These are phyloP conservation scores for Arthrobotrys sphaeroides DNA, from an alignment of 2,329 filamentous ascomycete genomes.

Conservation along the genomic window DNA sequence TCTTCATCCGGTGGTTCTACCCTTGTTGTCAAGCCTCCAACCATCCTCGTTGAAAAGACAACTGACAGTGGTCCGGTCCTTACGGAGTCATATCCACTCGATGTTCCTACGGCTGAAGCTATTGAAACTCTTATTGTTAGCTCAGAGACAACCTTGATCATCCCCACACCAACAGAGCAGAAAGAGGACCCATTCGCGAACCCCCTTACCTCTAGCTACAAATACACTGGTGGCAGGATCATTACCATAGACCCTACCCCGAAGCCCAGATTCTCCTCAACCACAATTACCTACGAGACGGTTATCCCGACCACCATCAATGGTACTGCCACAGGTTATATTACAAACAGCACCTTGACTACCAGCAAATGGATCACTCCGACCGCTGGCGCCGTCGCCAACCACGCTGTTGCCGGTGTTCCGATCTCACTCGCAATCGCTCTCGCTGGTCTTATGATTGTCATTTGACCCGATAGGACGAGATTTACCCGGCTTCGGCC, in stretches of 20 bases:
- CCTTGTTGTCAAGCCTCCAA: not conserved
- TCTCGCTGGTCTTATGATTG: conserved; percentile 20
- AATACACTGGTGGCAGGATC: conserved; percentile 22
- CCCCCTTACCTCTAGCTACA: not conserved
- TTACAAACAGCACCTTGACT: conserved; percentile 23
- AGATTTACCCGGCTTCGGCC: not conserved
- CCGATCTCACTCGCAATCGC: conserved; percentile 10
- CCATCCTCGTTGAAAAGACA: conserved; percentile 34
- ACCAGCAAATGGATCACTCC: conserved; percentile 36
- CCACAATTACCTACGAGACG: conserved; percentile 26
- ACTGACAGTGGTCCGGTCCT: conserved; percentile 27
- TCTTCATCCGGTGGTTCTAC: not conserved
- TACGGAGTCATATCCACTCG: conserved; percentile 42
- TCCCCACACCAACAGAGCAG: conserved; percentile 14
- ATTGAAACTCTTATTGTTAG: conserved; percentile 11
- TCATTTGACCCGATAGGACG: conserved; percentile 19
- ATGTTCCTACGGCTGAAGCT: not conserved
- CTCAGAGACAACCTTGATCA: conserved; percentile 31
- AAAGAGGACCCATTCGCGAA: not conserved
- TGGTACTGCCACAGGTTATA: conserved; percentile 19
- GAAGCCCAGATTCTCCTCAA: conserved; percentile 13
- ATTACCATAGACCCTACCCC: conserved; percentile 38
- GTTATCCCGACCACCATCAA: conserved; percentile 24
- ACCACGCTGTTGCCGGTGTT: not conserved
- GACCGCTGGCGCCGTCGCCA: conserved; percentile 11